Evolutionary conservation across 805 yeast species (phyloP).

Genomic region (Yarrowia sp.): DNA sequence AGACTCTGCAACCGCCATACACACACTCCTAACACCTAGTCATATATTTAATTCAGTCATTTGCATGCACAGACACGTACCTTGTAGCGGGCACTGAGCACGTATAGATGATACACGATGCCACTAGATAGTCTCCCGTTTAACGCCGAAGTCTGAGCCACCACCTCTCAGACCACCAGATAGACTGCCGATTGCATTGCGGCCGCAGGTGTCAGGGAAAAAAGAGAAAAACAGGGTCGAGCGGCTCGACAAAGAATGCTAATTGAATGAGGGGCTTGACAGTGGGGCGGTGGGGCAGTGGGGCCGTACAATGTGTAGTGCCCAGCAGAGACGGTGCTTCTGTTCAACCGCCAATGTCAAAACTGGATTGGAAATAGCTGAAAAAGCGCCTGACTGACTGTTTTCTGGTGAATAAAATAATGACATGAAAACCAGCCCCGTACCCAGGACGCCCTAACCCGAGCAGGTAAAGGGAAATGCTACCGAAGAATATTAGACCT

Average conservation of each 20-base stretch:
- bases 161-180: not conserved
- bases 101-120: not conserved
- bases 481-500: not conserved
- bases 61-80: not conserved
- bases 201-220: not conserved
- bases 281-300: too few relatives aligned
- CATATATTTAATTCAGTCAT: not conserved
- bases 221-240: not conserved
- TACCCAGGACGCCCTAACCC: not conserved
- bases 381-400: too few relatives aligned
- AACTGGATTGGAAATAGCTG: too few relatives aligned
- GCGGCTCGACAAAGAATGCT: not conserved
- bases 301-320: too few relatives aligned
- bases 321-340: too few relatives aligned
- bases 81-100: too few relatives aligned
- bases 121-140: not conserved
- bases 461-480: not conserved
- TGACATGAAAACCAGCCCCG: too few relatives aligned
- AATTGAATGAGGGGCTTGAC: not conserved
- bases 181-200: not conserved
- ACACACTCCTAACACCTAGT: too few relatives aligned
- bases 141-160: not conserved
- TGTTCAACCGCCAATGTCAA: too few relatives aligned
- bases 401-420: too few relatives aligned
- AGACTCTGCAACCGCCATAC: too few relatives aligned